A percentile compares a stretch with the other conserved stretches of the same genome.
Evolutionary conservation across 352 stramenopile species (phyloP).

Genomic region (Phytophthora pini): DNA sequence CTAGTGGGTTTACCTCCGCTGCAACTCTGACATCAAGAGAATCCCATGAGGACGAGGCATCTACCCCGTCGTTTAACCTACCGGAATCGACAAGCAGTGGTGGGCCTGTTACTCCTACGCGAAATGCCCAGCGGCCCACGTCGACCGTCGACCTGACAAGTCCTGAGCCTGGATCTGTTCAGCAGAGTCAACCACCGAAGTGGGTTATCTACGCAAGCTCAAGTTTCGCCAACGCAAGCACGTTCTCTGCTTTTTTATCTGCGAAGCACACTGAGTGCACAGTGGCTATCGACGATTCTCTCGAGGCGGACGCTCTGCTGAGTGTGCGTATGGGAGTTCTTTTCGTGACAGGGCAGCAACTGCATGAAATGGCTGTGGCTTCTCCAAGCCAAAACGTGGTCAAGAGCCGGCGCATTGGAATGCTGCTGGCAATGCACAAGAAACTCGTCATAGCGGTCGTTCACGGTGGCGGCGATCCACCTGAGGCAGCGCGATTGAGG

Average conservation of each 20-base stretch:
- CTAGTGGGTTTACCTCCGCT: slow-evolving; percentile 10
- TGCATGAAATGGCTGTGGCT: slow-evolving; percentile 28
- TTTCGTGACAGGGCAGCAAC: slow-evolving; percentile 29
- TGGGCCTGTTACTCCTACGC: neutral
- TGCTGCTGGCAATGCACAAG: slow-evolving; percentile 57
- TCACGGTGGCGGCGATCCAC: slow-evolving; percentile 16
- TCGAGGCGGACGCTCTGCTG: slow-evolving; percentile 58
- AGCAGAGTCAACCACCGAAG: slow-evolving; percentile 11
- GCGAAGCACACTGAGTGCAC: slow-evolving; percentile 16
- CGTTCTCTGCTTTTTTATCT: slow-evolving; percentile 33
- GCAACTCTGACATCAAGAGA: slow-evolving; percentile 9
- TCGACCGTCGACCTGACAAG: slow-evolving; percentile 27
- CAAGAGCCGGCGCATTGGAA: slow-evolving; percentile 38
- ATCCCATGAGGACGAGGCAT: slow-evolving; percentile 5
- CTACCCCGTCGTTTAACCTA: slow-evolving; percentile 24
- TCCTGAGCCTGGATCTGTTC: slow-evolving; percentile 2
- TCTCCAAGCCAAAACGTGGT: slow-evolving; percentile 31
- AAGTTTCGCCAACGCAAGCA: slow-evolving; percentile 32
- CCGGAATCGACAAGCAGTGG: slow-evolving; percentile 6
- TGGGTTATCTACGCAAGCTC: slow-evolving; percentile 43
- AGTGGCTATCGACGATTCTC: slow-evolving; percentile 45
- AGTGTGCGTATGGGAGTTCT: slow-evolving; percentile 46
- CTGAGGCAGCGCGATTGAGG: slow-evolving; percentile 29
- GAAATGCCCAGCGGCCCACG: neutral
- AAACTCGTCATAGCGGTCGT: slow-evolving; percentile 53